Evolutionary conservation across 1,284 basidiomycete genomes (phyloP).

Genomic region (Puccinia coronata): DNA sequence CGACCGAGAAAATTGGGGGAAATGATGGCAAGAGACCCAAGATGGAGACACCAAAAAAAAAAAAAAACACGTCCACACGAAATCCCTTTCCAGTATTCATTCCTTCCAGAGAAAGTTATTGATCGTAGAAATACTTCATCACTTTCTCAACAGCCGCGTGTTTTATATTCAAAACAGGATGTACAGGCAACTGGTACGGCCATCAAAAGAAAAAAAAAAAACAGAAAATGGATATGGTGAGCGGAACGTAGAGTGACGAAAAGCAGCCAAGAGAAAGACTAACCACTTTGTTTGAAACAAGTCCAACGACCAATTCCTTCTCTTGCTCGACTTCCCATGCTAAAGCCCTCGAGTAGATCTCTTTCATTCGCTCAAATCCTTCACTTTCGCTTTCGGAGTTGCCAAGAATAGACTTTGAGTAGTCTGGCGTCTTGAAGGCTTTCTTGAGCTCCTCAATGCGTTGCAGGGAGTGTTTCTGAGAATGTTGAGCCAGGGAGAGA

Average conservation of each 20-base stretch:
- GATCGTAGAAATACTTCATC: conserved; percentile 47
- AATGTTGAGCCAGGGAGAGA: conserved; percentile 80
- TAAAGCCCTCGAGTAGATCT: conserved; percentile 22
- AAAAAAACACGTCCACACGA: background rate
- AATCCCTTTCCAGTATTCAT: background rate
- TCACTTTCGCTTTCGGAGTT: conserved; percentile 10
- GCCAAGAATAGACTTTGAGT: conserved; percentile 20
- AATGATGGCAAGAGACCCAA: too few relatives aligned
- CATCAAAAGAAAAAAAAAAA: conserved; percentile 9
- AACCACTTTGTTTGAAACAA: conserved; percentile 21
- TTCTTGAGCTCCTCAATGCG: background rate
- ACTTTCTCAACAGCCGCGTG: conserved; percentile 9
- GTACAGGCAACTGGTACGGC: conserved; percentile 14
- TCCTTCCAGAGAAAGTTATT: background rate
- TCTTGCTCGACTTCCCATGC: conserved; percentile 16
- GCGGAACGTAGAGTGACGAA: background rate
- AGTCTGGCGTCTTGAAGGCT: conserved; percentile 1
- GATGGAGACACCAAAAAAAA: background rate
- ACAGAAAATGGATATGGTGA: background rate
- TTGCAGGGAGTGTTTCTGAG: conserved; percentile 12
- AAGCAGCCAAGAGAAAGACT: background rate
- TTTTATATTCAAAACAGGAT: conserved; percentile 38
- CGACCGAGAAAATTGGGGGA: background rate
- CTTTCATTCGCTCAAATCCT: conserved; percentile 18
- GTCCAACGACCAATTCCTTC: conserved; percentile 23